phyloP scores from a whole-genome alignment of 1,284 basidiomycete species.

The Gastroboletus turbinatus region DNA sequence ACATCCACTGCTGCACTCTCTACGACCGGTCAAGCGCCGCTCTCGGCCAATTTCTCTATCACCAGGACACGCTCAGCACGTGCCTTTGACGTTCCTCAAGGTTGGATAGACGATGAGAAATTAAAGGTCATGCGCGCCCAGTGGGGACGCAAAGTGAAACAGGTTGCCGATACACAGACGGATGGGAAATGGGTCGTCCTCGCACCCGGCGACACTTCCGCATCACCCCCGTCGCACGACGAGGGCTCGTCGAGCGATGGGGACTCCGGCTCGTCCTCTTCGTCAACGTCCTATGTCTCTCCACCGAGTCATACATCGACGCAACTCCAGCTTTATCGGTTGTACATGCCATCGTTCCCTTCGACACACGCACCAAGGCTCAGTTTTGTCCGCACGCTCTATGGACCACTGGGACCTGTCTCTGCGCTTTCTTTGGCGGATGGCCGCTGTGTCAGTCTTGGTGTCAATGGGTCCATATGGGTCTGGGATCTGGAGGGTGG shows the following conservation, averaged over 20 bases:
- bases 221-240: conserved; percentile 4
- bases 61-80: conserved; percentile 58
- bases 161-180: conserved; percentile 68
- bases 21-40: conserved; percentile 2
- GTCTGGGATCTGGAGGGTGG: conserved; percentile 80
- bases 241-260: conserved; percentile 16
- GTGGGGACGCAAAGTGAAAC: conserved; percentile 69
- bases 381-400: conserved; percentile 66
- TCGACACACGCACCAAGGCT: conserved; percentile 55
- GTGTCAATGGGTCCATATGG: conserved; percentile 71
- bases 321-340: conserved; percentile 69
- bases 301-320: conserved; percentile 47
- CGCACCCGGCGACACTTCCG: conserved; percentile 51
- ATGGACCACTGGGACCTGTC: conserved; percentile 67
- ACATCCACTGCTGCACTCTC: conserved; percentile 17
- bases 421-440: conserved; percentile 69
- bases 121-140: conserved; percentile 65
- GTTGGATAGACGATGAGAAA: conserved; percentile 68
- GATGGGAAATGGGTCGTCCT: conserved; percentile 84
- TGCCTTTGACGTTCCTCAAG: conserved; percentile 66
- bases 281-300: conserved; percentile 33
- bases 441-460: conserved; percentile 74
- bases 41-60: conserved; percentile 41
- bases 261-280: conserved; percentile 23
- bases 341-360: conserved; percentile 56